Evolutionary conservation across 805 yeast genomes (phyloP).

Genomic region (Ogataea saltuana): DNA sequence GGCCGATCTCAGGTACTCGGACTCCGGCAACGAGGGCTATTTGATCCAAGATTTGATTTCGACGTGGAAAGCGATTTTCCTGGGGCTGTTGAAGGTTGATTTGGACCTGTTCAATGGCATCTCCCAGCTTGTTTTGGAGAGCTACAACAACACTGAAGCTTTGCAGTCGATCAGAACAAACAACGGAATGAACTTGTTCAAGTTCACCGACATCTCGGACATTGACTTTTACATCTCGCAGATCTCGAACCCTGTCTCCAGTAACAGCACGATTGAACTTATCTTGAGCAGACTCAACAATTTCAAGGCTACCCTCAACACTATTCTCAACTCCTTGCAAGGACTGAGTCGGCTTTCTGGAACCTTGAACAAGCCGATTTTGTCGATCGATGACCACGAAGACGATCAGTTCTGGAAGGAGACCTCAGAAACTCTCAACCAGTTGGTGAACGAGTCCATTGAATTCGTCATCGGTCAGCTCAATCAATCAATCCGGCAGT

Average conservation of each 20-base stretch:
- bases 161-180: slow-evolving; percentile 13
- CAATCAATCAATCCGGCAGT: slow-evolving; percentile 19
- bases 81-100: slow-evolving; percentile 15
- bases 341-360: slow-evolving; percentile 22
- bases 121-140: slow-evolving; percentile 20
- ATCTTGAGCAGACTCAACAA: slow-evolving; percentile 20
- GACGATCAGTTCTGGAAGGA: slow-evolving; percentile 35
- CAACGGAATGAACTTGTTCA: slow-evolving; percentile 24
- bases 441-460: slow-evolving; percentile 21
- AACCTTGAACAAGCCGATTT: slow-evolving; percentile 30
- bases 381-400: slow-evolving; percentile 40
- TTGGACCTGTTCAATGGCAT: slow-evolving; percentile 24
- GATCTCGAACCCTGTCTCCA: slow-evolving; percentile 18
- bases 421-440: slow-evolving; percentile 14
- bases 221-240: slow-evolving; percentile 24
- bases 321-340: slow-evolving; percentile 22
- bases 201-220: slow-evolving; percentile 24
- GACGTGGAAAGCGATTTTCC: slow-evolving; percentile 24
- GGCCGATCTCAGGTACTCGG: slow-evolving; percentile 19
- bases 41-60: slow-evolving; percentile 20
- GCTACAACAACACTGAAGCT: slow-evolving; percentile 14
- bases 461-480: slow-evolving; percentile 14
- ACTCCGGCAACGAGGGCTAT: slow-evolving; percentile 5
- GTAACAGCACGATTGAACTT: slow-evolving; percentile 15
- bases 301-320: slow-evolving; percentile 21